Base-by-base conservation (phyloP, 768 basidiomycete species). In the Psilocybe cubensis region DNA sequence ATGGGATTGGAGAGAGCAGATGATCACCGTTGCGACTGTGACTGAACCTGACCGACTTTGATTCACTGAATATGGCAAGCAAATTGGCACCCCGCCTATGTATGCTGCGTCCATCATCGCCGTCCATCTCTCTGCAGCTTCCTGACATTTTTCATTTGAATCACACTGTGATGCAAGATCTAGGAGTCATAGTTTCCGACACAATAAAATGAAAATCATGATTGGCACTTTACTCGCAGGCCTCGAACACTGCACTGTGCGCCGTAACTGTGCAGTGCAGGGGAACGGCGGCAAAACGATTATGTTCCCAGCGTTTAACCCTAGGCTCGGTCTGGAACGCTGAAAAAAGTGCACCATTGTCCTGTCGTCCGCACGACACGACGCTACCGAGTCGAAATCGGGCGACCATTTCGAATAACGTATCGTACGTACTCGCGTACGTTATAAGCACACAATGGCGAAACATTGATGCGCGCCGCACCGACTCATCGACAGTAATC, bases 21-120 rank as follows among this genome's bases (percentile, higher is more conserved):
- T 45, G 53, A 38, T 38, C 35, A 38, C 7, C 6, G 31, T 33
- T 12, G 31, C 31, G 7, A 33, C 12, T 12, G 6, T 33, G 6
- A 7, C 31, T 23, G 21, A 29, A 57, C 23, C 48, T 57, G 54
- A 56, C 54, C 54, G 45, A 18, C 31, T 43, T 9, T 5, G 25
- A 20, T 45, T 31, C 17, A 21, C 17, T 12, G 25, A 44, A 21
- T 44, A 10, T 6, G 11, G 20, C 20, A 28, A 24, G 18, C 42
- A 21, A 21, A 10, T 21, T 29, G 33, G 33, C 31, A 38, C 44
- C 44, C 44, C 44, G 44, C 44, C 44, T 35, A 35, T 20, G 42
- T 55, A 14, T 56, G 47, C 48, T 38, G 56, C 41, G 23, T 24
- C 48, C 40, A 24, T 40, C n/a, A n/a, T n/a, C n/a, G n/a, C n/a